phyloP scores from a whole-genome alignment of 345 rosid genomes.

The Arabis hirsuta region DNA sequence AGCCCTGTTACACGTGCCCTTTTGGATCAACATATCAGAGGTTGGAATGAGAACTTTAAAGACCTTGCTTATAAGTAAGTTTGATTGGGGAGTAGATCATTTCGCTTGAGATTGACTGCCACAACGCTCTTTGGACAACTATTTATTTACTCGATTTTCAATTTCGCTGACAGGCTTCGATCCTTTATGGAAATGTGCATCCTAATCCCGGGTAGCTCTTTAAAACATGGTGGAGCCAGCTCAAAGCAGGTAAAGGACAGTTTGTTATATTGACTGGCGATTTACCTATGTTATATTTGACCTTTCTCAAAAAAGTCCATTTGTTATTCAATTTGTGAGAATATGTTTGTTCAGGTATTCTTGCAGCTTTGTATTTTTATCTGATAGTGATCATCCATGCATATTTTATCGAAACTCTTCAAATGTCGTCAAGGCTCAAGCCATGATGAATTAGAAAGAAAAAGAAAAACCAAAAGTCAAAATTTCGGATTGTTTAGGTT shows the following conservation, averaged over 20 bases:
- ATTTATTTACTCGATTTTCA: conserved; percentile 10
- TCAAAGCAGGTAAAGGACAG: conserved; percentile 42
- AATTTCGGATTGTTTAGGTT: background rate
- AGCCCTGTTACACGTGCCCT: conserved; percentile 70
- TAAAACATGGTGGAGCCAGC: conserved; percentile 52
- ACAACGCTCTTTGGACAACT: conserved; percentile 10
- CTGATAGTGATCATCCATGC: conserved; percentile 30
- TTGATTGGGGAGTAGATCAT: conserved; percentile 6
- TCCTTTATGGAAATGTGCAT: conserved; percentile 94
- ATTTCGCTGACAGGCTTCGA: conserved; percentile 63
- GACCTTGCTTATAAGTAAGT: conserved; percentile 91
- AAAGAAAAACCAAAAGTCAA: background rate
- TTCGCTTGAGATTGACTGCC: conserved; percentile 12
- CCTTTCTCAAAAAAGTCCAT: conserved; percentile 44
- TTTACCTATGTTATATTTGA: conserved; percentile 6
- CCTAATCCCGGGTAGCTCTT: conserved; percentile 72
- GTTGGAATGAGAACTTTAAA: conserved; percentile 85
- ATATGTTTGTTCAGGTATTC: background rate
- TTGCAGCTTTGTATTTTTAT: background rate
- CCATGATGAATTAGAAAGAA: too few relatives aligned
- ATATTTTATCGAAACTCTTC: background rate
- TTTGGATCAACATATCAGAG: conserved; percentile 79
- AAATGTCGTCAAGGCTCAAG: background rate
- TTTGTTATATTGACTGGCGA: background rate
- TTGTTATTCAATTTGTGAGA: conserved; percentile 16